A percentile compares a stretch with the other conserved stretches of the same genome.
phyloP scores from a whole-genome alignment of 2,329 filamentous ascomycete genomes.

The Periconia sp. region DNA sequence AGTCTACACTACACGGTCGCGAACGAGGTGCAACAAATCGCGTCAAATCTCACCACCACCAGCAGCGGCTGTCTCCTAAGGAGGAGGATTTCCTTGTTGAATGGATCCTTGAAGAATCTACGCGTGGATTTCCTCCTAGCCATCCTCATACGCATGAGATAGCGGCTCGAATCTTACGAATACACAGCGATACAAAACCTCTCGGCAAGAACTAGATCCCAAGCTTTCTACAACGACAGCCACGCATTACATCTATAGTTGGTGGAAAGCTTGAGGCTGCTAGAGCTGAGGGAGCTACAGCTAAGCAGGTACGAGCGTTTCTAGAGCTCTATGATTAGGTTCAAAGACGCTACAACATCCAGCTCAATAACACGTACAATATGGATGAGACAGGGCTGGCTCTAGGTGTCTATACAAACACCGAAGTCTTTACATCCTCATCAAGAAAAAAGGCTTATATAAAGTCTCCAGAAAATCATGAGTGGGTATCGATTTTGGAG shows the following conservation, averaged over 20 bases:
- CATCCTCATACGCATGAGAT: slow-evolving; percentile 16
- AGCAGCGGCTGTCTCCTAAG: slow-evolving; percentile 18
- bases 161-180: slow-evolving; percentile 15
- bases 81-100: slow-evolving; percentile 19
- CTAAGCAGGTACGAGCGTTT: too few species aligned
- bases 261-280: slow-evolving; percentile 13
- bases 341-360: too few species aligned
- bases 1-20: too few species aligned
- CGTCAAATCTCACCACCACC: slow-evolving; percentile 11
- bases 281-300: too few species aligned
- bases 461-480: slow-evolving; percentile 20
- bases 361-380: too few species aligned
- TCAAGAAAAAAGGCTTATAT: slow-evolving; percentile 23
- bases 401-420: too few species aligned
- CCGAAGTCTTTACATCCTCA: too few species aligned
- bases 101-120: slow-evolving; percentile 22
- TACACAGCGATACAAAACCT: slow-evolving; percentile 15
- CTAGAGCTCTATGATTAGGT: too few species aligned
- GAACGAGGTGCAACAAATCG: too few species aligned
- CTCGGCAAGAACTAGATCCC: too few species aligned
- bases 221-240: too few species aligned
- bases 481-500: slow-evolving; percentile 25
- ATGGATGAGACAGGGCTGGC: too few species aligned
- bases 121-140: slow-evolving; percentile 10
- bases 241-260: slow-evolving; percentile 16